These are phyloP conservation scores for Tagetes erecta DNA, from an alignment of 129 eudicot genomes.

Conservation along the genomic window DNA sequence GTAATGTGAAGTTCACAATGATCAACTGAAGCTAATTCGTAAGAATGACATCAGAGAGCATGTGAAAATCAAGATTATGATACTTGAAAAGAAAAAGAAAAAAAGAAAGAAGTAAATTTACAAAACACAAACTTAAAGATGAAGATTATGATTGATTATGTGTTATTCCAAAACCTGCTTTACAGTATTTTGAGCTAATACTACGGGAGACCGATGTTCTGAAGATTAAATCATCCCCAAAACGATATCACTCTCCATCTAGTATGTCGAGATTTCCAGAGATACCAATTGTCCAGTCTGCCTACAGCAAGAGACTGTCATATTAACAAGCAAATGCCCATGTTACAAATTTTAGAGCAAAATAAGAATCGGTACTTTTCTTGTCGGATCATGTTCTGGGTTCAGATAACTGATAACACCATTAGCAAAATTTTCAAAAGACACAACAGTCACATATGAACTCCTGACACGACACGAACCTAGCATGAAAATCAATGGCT, in stretches of 20 bases:
- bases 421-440: neutral
- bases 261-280: neutral
- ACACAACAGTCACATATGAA: neutral
- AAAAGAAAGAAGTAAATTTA: neutral
- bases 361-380: neutral
- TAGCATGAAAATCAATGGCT: neutral
- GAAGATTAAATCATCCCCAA: neutral
- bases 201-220: neutral
- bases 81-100: neutral
- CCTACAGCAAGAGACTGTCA: neutral
- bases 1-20: neutral
- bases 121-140: slow-evolving; percentile 1
- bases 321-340: neutral
- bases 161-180: neutral
- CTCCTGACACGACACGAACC: neutral
- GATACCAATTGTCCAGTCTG: neutral
- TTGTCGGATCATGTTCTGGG: neutral
- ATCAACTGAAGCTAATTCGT: neutral
- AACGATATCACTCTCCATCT: slow-evolving; percentile 1
- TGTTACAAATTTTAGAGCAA: neutral
- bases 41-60: neutral
- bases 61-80: neutral
- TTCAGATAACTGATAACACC: no score
- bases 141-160: neutral
- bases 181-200: slow-evolving; percentile 7